Percentiles rank a stretch among this genome's conserved stretches.
Evolutionary conservation across 768 basidiomycete genomes (phyloP).

Genomic region (Plicaturopsis crispa): DNA sequence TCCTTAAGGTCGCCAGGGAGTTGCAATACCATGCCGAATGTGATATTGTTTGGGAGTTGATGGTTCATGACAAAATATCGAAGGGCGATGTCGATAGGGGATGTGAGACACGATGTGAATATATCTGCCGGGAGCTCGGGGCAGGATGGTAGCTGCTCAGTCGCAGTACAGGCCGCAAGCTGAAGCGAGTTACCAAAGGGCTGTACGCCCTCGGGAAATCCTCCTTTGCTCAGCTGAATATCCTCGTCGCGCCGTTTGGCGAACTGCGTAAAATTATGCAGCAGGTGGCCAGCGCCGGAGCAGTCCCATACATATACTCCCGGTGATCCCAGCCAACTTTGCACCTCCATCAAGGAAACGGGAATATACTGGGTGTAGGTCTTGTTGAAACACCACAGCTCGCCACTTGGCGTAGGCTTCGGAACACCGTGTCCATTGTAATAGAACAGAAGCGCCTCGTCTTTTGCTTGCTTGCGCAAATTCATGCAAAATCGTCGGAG

Average conservation of each 20-base stretch:
- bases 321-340: constrained; percentile 89
- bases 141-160: constrained; percentile 88
- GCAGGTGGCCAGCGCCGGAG: constrained; percentile 91
- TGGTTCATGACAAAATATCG: constrained; percentile 92
- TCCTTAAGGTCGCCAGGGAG: constrained; percentile 97
- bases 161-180: constrained; percentile 87
- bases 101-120: constrained; percentile 96
- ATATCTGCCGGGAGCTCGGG: constrained; percentile 96
- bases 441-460: constrained; percentile 91
- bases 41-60: constrained; percentile 72
- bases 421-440: constrained; percentile 99
- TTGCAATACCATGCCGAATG: constrained; percentile 87
- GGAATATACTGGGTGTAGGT: constrained; percentile 99
- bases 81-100: constrained; percentile 95
- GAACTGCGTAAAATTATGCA: constrained; percentile 81
- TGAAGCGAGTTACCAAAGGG: constrained; percentile 87
- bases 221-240: constrained; percentile 46
- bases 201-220: constrained; percentile 52
- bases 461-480: constrained; percentile 82
- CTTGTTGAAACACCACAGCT: constrained; percentile 98
- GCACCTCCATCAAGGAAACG: constrained; percentile 88
- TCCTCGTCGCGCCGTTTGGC: constrained; percentile 73
- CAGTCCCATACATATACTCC: constrained; percentile 99
- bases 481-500: constrained; percentile 79
- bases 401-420: constrained; percentile 90